A percentile compares a stretch with the other conserved stretches of the same genome.
phyloP scores from a whole-genome alignment of 148 eudicot genomes.

The Rhododendron griersonianum region DNA sequence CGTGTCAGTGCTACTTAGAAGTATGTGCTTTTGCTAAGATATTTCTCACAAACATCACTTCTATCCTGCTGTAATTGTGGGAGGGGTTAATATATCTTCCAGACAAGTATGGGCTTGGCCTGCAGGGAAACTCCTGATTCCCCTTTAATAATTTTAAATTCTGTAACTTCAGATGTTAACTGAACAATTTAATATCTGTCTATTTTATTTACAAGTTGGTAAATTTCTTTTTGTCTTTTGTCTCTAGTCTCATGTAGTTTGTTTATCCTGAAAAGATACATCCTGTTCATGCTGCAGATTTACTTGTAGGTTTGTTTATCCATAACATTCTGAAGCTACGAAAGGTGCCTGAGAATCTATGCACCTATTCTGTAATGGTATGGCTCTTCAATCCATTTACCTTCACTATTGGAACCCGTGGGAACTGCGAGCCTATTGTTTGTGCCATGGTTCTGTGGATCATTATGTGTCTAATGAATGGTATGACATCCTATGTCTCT shows the following conservation, averaged over 20 bases:
- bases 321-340: conserved; percentile 73
- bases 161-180: neutral
- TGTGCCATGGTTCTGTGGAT: conserved; percentile 94
- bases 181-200: neutral
- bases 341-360: conserved; percentile 68
- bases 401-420: conserved; percentile 98
- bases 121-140: neutral
- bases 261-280: neutral
- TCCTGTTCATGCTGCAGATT: conserved; percentile 40
- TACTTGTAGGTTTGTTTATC: conserved; percentile 74
- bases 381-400: conserved; percentile 99
- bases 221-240: neutral
- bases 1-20: no score
- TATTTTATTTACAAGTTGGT: conserved; percentile 15
- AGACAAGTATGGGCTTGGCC: neutral
- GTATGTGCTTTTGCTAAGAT: neutral
- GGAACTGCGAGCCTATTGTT: conserved; percentile 93
- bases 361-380: conserved; percentile 51
- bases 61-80: neutral
- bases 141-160: neutral
- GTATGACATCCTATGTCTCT: conserved; percentile 33
- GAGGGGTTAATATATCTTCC: neutral
- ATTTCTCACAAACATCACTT: neutral
- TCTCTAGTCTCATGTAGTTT: neutral
- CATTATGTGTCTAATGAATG: conserved; percentile 77